Evolutionary conservation across 768 basidiomycete genomes (phyloP).

Genomic region (Kwoniella shandongensis): DNA sequence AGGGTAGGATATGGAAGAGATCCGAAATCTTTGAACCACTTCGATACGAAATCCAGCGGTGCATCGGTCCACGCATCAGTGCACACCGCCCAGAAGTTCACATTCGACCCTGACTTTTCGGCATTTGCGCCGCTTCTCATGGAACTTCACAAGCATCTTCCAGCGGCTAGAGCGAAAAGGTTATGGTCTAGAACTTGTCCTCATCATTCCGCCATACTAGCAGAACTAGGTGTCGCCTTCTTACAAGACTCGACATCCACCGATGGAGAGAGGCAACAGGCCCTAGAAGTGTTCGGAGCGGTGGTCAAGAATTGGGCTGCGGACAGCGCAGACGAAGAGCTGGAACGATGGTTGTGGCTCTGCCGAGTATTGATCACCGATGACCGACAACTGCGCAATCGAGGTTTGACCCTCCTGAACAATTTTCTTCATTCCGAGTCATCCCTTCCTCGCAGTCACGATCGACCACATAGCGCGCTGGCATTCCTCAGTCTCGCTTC

Average conservation of each 20-base stretch:
- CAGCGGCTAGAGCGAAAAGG: slow-evolving; percentile 40
- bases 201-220: slow-evolving; percentile 40
- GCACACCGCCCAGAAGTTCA: slow-evolving; percentile 9
- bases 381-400: slow-evolving; percentile 34
- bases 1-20: slow-evolving; percentile 11
- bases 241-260: slow-evolving; percentile 21
- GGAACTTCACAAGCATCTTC: slow-evolving; percentile 41
- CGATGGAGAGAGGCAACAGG: slow-evolving; percentile 40
- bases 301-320: slow-evolving; percentile 40
- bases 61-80: slow-evolving; percentile 22
- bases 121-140: slow-evolving; percentile 42
- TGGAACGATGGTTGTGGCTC: slow-evolving; percentile 43
- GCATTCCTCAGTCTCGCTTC: slow-evolving; percentile 25
- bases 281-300: slow-evolving; percentile 42
- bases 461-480: slow-evolving; percentile 19
- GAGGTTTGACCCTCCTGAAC: slow-evolving; percentile 33
- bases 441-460: slow-evolving; percentile 20
- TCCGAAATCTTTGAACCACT: neutral
- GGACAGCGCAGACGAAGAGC: slow-evolving; percentile 40
- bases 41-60: slow-evolving; percentile 14
- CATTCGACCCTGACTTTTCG: slow-evolving; percentile 35
- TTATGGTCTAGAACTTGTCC: slow-evolving; percentile 45
- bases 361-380: slow-evolving; percentile 28
- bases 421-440: slow-evolving; percentile 33
- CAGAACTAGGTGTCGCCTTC: slow-evolving; percentile 37